Conservation (phyloP, 2,329 filamentous ascomycete species). For the Talaromyces sp. region DNA sequence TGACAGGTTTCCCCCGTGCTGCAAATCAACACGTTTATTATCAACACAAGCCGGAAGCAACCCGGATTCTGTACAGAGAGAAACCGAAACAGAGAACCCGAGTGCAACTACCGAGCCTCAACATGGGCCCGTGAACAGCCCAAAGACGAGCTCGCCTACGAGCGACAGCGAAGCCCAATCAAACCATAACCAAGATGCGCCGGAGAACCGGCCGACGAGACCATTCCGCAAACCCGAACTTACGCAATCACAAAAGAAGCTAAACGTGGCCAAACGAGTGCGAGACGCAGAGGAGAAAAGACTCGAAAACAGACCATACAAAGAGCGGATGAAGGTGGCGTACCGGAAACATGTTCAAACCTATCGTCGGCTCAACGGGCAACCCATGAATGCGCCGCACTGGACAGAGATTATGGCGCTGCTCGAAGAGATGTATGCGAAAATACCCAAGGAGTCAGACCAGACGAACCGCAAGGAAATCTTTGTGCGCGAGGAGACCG, state of each 20-base stretch:
- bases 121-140: not conserved
- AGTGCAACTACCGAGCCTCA: not conserved
- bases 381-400: slow-evolving; percentile 8
- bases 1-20: not conserved
- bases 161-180: not conserved
- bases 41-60: not conserved
- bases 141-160: not conserved
- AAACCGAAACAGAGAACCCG: not conserved
- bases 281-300: not conserved
- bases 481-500: slow-evolving; percentile 30
- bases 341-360: slow-evolving; percentile 17
- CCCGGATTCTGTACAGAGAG: not conserved
- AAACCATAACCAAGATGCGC: not conserved
- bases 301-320: not conserved
- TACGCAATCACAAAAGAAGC: not conserved
- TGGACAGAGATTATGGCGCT: slow-evolving; percentile 25
- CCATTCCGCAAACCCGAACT: not conserved
- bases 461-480: slow-evolving; percentile 25
- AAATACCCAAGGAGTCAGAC: slow-evolving; percentile 11
- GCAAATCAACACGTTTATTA: not conserved
- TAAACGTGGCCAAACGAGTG: not conserved
- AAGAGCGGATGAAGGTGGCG: slow-evolving; percentile 20
- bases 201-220: not conserved
- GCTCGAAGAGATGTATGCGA: slow-evolving; percentile 20
- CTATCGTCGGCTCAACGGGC: not conserved